These are phyloP conservation scores for Evansstolkia leycettana DNA, from an alignment of 495 filamentous ascomycete species.

Conservation along the genomic window DNA sequence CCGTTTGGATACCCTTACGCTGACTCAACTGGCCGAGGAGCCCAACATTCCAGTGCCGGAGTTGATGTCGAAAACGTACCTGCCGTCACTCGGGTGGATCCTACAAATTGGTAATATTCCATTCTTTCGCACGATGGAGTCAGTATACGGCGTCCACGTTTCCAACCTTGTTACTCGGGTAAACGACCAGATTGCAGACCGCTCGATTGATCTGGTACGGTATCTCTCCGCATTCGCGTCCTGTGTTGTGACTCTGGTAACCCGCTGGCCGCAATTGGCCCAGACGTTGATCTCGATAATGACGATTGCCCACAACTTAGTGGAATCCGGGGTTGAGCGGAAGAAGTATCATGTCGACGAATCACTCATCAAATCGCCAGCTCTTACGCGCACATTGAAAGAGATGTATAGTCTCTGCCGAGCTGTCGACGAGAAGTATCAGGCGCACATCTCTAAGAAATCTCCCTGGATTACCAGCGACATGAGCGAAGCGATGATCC, in stretches of 20 bases:
- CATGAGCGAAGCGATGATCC: slow-evolving; percentile 18
- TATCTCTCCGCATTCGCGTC: slow-evolving; percentile 15
- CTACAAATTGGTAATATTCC: slow-evolving; percentile 21
- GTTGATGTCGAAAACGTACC: slow-evolving; percentile 16
- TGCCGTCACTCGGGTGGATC: slow-evolving; percentile 17
- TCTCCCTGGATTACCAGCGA: slow-evolving; percentile 26
- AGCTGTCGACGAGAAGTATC: slow-evolving; percentile 20
- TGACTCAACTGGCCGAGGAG: slow-evolving; percentile 15
- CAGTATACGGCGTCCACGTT: slow-evolving; percentile 10
- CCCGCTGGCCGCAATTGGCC: slow-evolving; percentile 15
- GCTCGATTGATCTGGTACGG: slow-evolving; percentile 12
- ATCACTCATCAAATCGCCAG: slow-evolving; percentile 7
- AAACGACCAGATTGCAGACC: slow-evolving; percentile 14
- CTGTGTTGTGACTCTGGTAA: slow-evolving; percentile 13
- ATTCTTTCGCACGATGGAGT: slow-evolving; percentile 18
- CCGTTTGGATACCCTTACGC: slow-evolving; percentile 16
- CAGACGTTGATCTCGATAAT: slow-evolving; percentile 9
- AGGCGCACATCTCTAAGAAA: slow-evolving; percentile 27
- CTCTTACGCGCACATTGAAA: slow-evolving; percentile 7
- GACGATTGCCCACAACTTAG: slow-evolving; percentile 10
- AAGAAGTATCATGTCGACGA: slow-evolving; percentile 8
- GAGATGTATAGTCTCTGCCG: slow-evolving; percentile 17
- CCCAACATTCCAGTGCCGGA: slow-evolving; percentile 14
- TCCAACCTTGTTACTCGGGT: slow-evolving; percentile 15
- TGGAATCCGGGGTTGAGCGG: slow-evolving; percentile 14